Evolutionary conservation across 208 protist genomes (phyloP).

Genomic region (Novymonas esmeraldas): DNA sequence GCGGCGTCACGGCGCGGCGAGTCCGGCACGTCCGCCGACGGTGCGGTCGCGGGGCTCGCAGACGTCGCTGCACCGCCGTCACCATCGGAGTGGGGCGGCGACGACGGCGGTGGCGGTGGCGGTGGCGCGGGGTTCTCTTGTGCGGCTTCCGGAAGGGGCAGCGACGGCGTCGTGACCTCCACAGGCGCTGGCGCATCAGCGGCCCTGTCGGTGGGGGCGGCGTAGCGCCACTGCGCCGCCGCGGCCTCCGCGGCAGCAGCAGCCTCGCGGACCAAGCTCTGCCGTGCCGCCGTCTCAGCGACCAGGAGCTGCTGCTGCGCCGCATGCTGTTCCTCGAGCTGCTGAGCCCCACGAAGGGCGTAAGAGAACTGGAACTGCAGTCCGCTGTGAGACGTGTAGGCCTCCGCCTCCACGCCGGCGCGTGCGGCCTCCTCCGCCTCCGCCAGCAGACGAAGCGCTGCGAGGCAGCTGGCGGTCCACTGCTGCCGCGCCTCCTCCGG

Average conservation of each 20-base stretch:
- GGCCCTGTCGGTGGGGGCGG: neutral
- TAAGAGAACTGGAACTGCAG: constrained; percentile 38
- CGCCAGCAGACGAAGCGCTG: constrained; percentile 34
- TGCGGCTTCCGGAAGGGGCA: too few relatives aligned
- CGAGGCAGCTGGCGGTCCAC: constrained; percentile 13
- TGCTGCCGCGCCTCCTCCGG: constrained; percentile 16
- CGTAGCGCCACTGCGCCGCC: constrained; percentile 1
- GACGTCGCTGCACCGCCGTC: neutral
- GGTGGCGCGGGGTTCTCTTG: too few relatives aligned
- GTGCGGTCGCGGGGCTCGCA: neutral
- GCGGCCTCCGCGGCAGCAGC: constrained; percentile 11
- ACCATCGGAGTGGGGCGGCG: neutral
- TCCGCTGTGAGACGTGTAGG: constrained; percentile 45
- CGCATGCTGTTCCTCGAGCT: constrained; percentile 14
- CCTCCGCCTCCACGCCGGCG: constrained; percentile 53
- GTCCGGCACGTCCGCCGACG: too few relatives aligned
- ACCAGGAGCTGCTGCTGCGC: constrained; percentile 23
- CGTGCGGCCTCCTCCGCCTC: constrained; percentile 50
- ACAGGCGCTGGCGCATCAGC: neutral
- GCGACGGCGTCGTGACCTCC: too few relatives aligned
- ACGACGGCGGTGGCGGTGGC: neutral
- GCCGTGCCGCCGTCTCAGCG: constrained; percentile 34
- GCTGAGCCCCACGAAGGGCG: constrained; percentile 12
- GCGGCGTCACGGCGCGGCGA: neutral
- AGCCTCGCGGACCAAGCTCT: constrained; percentile 1